Evolutionary conservation across 345 rosid genomes (phyloP).

Genomic region (Hevea brasiliensis): DNA sequence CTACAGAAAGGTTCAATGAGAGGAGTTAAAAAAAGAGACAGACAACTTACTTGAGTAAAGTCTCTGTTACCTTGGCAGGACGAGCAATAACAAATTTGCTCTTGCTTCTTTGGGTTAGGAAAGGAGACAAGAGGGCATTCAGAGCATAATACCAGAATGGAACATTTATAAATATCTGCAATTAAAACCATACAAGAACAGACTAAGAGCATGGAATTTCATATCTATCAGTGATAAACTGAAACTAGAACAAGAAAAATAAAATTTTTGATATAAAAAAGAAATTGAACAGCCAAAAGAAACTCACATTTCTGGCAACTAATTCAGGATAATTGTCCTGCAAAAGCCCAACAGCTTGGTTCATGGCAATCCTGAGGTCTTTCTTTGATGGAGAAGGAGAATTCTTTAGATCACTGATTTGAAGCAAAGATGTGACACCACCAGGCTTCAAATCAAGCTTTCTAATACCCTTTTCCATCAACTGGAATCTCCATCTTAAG

Average conservation of each 20-base stretch:
- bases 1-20: too few species aligned
- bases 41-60: conserved; percentile 66
- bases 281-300: too few species aligned
- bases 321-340: conserved; percentile 88
- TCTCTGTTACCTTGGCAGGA: conserved; percentile 66
- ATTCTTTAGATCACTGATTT: conserved; percentile 77
- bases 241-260: neutral
- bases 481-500: conserved; percentile 76
- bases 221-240: too few species aligned
- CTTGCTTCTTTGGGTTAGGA: conserved; percentile 76
- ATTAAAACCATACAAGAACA: neutral
- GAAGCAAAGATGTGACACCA: conserved; percentile 75
- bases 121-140: conserved; percentile 64
- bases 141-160: conserved; percentile 87
- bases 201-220: neutral
- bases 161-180: conserved; percentile 77
- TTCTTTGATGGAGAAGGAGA: conserved; percentile 64
- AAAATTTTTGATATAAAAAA: too few species aligned
- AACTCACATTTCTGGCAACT: conserved; percentile 74
- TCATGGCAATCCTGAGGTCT: conserved; percentile 58
- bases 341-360: conserved; percentile 53
- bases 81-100: conserved; percentile 75
- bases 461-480: conserved; percentile 80
- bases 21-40: too few species aligned
- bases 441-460: conserved; percentile 76